Evolutionary conservation across 2,329 filamentous ascomycete species (phyloP), one percentile per base, ranked within the genome.

Genomic region (Venturia oleaginea): DNA sequence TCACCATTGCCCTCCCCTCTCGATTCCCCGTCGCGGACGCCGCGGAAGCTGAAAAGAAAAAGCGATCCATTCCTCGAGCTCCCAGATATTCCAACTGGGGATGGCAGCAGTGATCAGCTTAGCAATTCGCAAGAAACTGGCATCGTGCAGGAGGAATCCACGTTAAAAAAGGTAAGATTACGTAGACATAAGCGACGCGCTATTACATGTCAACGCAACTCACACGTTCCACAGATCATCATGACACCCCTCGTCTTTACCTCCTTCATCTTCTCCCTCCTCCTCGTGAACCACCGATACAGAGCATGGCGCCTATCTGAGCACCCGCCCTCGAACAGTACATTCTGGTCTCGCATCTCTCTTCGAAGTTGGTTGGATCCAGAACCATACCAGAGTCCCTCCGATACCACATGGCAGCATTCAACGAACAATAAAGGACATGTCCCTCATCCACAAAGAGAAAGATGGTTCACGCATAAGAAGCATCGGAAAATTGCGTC

Each of bases 261-360:
- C 61, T 82, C 84, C 27, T 89, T 89, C 74, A 72, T 90, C 51
- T 57, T 89, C 67, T 89, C 86, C 1, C 81, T 90, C 57, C 79
- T 81, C 71, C 73, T 88, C 62, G 80, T 89, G 54, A 86, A 89
- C 75, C 76, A 81, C 61, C 79, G 79, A 65, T 84, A 80, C 75
- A 84, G 69, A 70, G 78, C 70, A 71, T 79, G 73, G 79, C 85
- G 74, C 37, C 69, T 74, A 65, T 70, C 71, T 66, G 69, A 76
- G 65, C 72, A 72, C 67, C 67, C 71, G 30, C 46, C 62, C 2
- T 24, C 48, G 24, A 64, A 65, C 76, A 62, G 75, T 75, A 70
- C 69, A 43, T 68, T 71, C 68, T 75, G 57, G 75, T 73, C 65
- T 73, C 74, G 62, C 76, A 76, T 34, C 77, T 62, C 67, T 59